A percentile compares a stretch with the other conserved stretches of the same genome.
Conservation (phyloP, 176 grass and related monocot species). For the Dactylis glomerata region DNA sequence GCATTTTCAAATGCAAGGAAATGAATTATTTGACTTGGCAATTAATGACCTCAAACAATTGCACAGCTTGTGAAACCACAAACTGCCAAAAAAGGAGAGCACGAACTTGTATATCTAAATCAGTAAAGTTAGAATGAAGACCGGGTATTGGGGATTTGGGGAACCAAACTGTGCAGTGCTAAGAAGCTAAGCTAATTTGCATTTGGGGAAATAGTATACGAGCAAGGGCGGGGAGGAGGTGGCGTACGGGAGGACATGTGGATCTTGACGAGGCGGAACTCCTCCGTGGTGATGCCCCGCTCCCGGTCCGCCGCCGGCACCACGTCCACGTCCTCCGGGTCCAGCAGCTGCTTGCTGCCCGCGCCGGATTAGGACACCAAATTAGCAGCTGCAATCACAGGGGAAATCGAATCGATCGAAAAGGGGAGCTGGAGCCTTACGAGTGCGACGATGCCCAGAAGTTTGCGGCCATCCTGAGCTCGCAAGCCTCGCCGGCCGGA, state of each 20-base stretch:
- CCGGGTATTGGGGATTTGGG: too few species aligned
- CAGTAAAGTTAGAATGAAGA: background rate
- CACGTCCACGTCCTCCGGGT: constrained; percentile 73
- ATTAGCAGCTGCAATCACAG: constrained; percentile 9
- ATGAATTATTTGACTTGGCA: background rate
- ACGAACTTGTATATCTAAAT: background rate
- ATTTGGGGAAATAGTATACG: background rate
- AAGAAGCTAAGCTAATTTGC: background rate
- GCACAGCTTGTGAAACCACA: background rate
- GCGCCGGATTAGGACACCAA: background rate
- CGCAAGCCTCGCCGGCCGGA: constrained; percentile 20
- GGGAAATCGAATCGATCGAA: constrained; percentile 4
- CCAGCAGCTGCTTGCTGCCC: constrained; percentile 84
- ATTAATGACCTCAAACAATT: background rate
- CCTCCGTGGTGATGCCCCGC: constrained; percentile 79
- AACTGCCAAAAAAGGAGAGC: background rate
- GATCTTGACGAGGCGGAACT: constrained; percentile 90
- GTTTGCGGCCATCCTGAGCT: constrained; percentile 53
- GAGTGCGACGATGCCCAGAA: constrained; percentile 77
- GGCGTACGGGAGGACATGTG: constrained; percentile 80
- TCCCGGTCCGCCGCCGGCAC: constrained; percentile 74
- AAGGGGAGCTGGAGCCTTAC: constrained; percentile 5
- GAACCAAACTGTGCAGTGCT: background rate
- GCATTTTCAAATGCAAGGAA: background rate
- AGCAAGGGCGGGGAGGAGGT: background rate